Evolutionary conservation across 1,139 yeast species (phyloP).

Genomic region (Scheffersomyces stambukii): DNA sequence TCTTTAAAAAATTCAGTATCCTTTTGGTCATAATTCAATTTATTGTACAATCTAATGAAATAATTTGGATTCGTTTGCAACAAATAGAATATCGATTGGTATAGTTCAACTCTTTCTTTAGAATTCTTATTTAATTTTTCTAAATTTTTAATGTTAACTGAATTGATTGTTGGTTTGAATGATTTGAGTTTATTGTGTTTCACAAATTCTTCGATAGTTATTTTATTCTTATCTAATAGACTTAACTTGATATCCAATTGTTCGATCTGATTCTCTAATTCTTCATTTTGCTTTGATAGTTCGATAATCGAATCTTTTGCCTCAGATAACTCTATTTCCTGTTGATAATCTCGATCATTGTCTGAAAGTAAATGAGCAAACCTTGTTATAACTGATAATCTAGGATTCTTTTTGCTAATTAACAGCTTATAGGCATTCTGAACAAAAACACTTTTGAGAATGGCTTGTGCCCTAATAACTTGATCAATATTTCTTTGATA

Average conservation of each 20-base stretch:
- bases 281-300: conserved; percentile 61
- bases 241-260: conserved; percentile 81
- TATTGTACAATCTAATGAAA: conserved; percentile 49
- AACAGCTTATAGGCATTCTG: conserved; percentile 73
- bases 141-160: conserved; percentile 18
- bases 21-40: conserved; percentile 17
- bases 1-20: conserved; percentile 22
- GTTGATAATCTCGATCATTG: conserved; percentile 69
- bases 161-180: conserved; percentile 5
- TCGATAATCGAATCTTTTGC: conserved; percentile 64
- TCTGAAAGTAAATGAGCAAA: conserved; percentile 78
- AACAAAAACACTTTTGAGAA: conserved; percentile 62
- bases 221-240: conserved; percentile 70
- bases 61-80: conserved; percentile 83
- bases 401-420: conserved; percentile 68
- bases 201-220: conserved; percentile 70
- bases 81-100: conserved; percentile 75
- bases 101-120: conserved; percentile 50
- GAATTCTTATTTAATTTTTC: conserved; percentile 34
- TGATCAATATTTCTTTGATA: conserved; percentile 53
- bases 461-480: conserved; percentile 71
- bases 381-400: conserved; percentile 68
- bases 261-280: conserved; percentile 68
- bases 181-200: conserved; percentile 16
- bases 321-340: conserved; percentile 68